Evolutionary conservation across 345 rosid genomes (phyloP).

Genomic region (Heritiera littoralis): DNA sequence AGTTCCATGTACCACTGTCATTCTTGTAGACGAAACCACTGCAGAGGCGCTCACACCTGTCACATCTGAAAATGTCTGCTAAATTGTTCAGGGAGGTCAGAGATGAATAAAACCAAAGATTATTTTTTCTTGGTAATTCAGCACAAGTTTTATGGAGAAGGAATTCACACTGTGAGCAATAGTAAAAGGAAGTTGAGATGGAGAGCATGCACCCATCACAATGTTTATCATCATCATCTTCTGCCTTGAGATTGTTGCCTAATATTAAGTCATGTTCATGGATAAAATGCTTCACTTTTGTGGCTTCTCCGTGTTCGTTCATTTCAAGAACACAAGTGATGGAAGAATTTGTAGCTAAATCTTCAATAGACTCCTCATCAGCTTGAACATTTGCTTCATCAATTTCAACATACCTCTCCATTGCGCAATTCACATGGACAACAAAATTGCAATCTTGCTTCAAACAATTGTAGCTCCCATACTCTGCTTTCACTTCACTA

Average conservation of each 20-base stretch:
- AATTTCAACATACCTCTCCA: constrained; percentile 16
- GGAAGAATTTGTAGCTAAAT: too few relatives aligned
- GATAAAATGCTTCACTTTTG: neutral
- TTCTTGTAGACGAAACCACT: neutral
- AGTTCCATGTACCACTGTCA: too few relatives aligned
- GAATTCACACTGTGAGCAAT: constrained; percentile 21
- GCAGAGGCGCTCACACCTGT: fast-evolving
- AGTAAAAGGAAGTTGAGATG: constrained; percentile 17
- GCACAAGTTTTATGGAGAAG: neutral
- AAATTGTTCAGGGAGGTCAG: neutral
- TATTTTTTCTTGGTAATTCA: neutral
- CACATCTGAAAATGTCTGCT: neutral
- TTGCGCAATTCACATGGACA: constrained; percentile 19
- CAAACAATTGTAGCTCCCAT: neutral
- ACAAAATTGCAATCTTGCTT: neutral
- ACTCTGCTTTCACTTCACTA: neutral
- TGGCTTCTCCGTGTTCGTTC: neutral
- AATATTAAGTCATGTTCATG: too few relatives aligned
- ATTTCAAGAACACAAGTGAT: neutral
- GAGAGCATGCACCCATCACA: constrained; percentile 29
- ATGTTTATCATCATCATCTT: neutral
- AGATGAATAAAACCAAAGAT: neutral
- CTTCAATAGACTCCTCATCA: too few relatives aligned
- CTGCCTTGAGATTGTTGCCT: too few relatives aligned
- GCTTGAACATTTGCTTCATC: neutral